These are phyloP conservation scores for Trichoderma asperellum DNA, from an alignment of 2,329 filamentous ascomycete species.

Conservation along the genomic window DNA sequence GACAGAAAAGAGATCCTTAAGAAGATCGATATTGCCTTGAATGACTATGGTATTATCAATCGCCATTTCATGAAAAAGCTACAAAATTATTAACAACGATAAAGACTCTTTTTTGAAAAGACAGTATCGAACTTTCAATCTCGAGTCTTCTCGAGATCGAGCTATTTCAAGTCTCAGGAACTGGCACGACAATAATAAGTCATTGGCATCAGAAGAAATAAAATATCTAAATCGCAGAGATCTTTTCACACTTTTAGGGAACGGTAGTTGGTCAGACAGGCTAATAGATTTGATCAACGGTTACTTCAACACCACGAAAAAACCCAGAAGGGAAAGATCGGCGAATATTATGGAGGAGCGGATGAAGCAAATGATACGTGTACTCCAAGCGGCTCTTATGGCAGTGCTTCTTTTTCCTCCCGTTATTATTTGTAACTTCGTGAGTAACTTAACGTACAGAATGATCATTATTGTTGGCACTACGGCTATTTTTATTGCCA, in stretches of 20 bases:
- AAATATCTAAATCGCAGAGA: neutral
- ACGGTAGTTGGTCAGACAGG: neutral
- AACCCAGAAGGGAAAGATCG: no score
- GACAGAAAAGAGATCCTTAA: neutral
- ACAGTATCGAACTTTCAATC: neutral
- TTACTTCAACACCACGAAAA: neutral
- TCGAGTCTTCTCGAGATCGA: neutral
- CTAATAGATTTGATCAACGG: neutral
- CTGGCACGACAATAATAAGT: neutral
- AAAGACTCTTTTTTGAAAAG: neutral
- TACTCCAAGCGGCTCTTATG: neutral
- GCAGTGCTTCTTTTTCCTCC: neutral
- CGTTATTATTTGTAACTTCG: conserved; percentile 1
- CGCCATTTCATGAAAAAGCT: neutral
- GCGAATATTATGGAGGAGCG: no score
- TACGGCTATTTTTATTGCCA: neutral
- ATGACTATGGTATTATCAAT: neutral
- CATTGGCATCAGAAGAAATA: neutral
- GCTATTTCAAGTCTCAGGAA: neutral
- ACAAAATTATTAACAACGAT: neutral
- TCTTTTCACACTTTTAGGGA: neutral
- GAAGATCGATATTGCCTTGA: neutral
- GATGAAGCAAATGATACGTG: neutral
- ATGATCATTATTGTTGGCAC: neutral
- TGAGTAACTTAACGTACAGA: neutral